Evolutionary conservation across 202 grass and related monocot genomes (phyloP).

Genomic region (Schoenoplectus triqueter): DNA sequence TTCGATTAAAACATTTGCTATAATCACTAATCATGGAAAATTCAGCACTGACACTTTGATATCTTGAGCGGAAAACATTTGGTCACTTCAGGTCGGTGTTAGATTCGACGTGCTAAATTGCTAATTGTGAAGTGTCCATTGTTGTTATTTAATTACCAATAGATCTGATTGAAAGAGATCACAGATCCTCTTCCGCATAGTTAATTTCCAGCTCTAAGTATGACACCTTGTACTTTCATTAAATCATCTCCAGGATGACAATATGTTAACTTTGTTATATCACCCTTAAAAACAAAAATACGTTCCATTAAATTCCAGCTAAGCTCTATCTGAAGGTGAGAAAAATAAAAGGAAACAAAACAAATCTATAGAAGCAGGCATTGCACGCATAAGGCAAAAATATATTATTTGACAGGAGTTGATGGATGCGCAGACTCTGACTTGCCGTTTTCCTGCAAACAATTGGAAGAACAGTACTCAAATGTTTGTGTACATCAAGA

Average conservation of each 20-base stretch:
- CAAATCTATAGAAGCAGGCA: background rate
- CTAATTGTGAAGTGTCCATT: background rate
- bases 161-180: background rate
- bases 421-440: background rate
- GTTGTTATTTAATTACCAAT: background rate
- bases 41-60: background rate
- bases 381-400: background rate
- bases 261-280: background rate
- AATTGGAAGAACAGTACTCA: slow-evolving; percentile 9
- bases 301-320: background rate
- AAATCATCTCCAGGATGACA: background rate
- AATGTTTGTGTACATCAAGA: background rate
- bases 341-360: background rate
- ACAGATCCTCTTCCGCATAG: background rate
- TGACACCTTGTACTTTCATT: background rate
- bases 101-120: background rate
- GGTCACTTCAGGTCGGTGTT: background rate
- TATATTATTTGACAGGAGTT: slow-evolving; percentile 13
- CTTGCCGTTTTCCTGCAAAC: slow-evolving; percentile 10
- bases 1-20: background rate
- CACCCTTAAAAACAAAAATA: no score
- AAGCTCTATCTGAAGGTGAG: background rate
- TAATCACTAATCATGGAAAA: background rate
- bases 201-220: background rate
- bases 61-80: background rate